Percentiles rank a stretch among this genome's conserved stretches.
Conservation (phyloP, 768 basidiomycete genomes). For the Mycena latifolia region DNA sequence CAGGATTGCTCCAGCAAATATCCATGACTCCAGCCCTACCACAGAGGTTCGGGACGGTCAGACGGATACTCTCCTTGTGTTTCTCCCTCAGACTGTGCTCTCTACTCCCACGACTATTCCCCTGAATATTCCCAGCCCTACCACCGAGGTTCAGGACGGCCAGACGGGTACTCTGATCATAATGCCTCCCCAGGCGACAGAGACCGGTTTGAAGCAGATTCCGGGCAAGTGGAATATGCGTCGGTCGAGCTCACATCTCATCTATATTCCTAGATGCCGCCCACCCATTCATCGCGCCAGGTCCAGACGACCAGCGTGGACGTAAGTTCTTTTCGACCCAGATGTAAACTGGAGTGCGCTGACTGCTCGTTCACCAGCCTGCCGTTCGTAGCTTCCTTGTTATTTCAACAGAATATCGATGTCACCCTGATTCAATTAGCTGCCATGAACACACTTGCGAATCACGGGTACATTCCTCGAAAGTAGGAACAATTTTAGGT, state of each 20-base stretch:
- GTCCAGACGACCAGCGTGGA: slow-evolving; percentile 35
- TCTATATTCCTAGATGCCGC: slow-evolving; percentile 21
- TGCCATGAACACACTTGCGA: too few species aligned
- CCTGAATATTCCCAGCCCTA: slow-evolving; percentile 3
- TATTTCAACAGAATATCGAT: too few species aligned
- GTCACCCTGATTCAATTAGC: too few species aligned
- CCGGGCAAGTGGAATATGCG: slow-evolving; percentile 3
- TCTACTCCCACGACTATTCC: too few species aligned
- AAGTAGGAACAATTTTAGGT: too few species aligned
- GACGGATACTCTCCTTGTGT: too few species aligned
- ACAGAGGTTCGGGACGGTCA: too few species aligned
- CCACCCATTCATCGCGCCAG: slow-evolving; percentile 36
- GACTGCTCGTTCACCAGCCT: slow-evolving; percentile 16
- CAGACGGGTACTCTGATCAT: slow-evolving; percentile 30
- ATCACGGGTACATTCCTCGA: too few species aligned
- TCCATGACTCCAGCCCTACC: too few species aligned
- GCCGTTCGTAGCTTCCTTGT: slow-evolving; percentile 21
- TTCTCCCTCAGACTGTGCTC: too few species aligned
- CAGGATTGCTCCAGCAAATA: too few species aligned
- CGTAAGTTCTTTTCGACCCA: slow-evolving; percentile 15
- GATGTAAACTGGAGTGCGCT: too few species aligned
- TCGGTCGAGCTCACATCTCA: neutral
- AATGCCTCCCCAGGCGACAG: slow-evolving; percentile 26
- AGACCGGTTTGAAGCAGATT: slow-evolving; percentile 33
- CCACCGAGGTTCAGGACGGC: slow-evolving; percentile 30